phyloP scores from a whole-genome alignment of 2,329 filamentous ascomycete species.

The Juglanconis oblonga region DNA sequence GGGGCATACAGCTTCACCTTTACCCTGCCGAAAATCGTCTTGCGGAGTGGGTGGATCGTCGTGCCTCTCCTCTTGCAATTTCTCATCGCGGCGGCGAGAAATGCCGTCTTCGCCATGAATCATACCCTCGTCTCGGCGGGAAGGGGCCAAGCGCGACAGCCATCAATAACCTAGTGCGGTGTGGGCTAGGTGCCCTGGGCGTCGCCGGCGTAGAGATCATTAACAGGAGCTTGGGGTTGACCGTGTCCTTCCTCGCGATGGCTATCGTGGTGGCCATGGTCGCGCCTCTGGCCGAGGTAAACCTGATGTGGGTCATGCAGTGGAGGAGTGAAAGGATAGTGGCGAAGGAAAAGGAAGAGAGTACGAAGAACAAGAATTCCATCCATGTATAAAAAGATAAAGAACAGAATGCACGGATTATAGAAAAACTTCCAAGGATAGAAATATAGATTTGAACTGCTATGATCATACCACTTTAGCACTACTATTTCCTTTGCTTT shows the following conservation, averaged over 20 bases:
- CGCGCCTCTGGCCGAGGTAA: neutral
- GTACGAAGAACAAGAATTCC: neutral
- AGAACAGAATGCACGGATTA: no score
- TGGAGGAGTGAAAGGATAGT: neutral
- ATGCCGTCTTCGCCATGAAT: conserved; percentile 35
- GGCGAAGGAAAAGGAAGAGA: neutral
- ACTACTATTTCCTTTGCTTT: no score
- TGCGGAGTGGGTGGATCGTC: conserved; percentile 23
- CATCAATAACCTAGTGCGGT: conserved; percentile 33
- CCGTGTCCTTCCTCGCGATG: conserved; percentile 16
- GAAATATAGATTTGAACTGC: no score
- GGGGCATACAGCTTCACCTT: conserved; percentile 33
- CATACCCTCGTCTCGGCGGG: conserved; percentile 30
- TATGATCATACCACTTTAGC: no score
- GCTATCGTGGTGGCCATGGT: conserved; percentile 1
- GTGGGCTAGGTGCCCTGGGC: conserved; percentile 27
- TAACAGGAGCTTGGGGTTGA: conserved; percentile 13
- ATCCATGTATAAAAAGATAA: neutral
- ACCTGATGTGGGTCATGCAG: neutral
- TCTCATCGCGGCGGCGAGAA: conserved; percentile 33
- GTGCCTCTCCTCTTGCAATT: conserved; percentile 30
- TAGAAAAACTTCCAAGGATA: no score
- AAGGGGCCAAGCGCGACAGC: conserved; percentile 30
- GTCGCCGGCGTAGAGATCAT: conserved; percentile 23
- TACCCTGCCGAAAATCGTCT: neutral